phyloP scores from a whole-genome alignment of 164 flowering plant genomes.

The Macadamia integrifolia region DNA sequence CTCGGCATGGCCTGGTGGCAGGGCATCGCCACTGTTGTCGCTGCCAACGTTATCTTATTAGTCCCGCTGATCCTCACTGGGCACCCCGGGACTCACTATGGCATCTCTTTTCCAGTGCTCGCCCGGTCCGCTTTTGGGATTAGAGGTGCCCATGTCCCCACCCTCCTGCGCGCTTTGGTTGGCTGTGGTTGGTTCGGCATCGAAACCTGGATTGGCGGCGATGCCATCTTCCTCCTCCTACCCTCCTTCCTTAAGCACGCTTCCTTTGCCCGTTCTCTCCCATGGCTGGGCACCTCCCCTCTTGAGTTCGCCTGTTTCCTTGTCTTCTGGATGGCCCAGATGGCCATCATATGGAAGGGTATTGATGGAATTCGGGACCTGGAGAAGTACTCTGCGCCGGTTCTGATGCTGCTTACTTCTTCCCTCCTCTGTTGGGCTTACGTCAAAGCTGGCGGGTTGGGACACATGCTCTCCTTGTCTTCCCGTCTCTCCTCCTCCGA shows the following conservation, averaged over 20 bases:
- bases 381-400: constrained; percentile 84
- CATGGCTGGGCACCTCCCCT: constrained; percentile 87
- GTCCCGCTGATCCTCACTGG: constrained; percentile 65
- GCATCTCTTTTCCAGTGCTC: constrained; percentile 78
- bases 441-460: constrained; percentile 71
- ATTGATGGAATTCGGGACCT: constrained; percentile 75
- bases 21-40: constrained; percentile 74
- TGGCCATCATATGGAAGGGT: constrained; percentile 58
- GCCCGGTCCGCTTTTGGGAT: constrained; percentile 80
- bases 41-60: constrained; percentile 66
- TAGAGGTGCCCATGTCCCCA: constrained; percentile 75
- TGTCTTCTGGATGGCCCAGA: constrained; percentile 66
- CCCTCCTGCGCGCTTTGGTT: constrained; percentile 69
- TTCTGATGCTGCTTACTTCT: constrained; percentile 53
- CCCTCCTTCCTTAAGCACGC: constrained; percentile 44
- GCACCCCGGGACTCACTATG: constrained; percentile 77
- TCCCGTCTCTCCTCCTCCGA: constrained; percentile 45
- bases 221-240: constrained; percentile 70
- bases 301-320: constrained; percentile 78
- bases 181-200: constrained; percentile 97
- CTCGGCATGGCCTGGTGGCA: constrained; percentile 99
- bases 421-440: constrained; percentile 69
- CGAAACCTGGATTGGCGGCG: constrained; percentile 93
- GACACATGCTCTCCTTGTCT: constrained; percentile 60
- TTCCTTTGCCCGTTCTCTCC: constrained; percentile 19